A percentile compares a stretch with the other conserved stretches of the same genome.
phyloP scores from a whole-genome alignment of 345 rosid genomes.

The Rhodamnia argentea region DNA sequence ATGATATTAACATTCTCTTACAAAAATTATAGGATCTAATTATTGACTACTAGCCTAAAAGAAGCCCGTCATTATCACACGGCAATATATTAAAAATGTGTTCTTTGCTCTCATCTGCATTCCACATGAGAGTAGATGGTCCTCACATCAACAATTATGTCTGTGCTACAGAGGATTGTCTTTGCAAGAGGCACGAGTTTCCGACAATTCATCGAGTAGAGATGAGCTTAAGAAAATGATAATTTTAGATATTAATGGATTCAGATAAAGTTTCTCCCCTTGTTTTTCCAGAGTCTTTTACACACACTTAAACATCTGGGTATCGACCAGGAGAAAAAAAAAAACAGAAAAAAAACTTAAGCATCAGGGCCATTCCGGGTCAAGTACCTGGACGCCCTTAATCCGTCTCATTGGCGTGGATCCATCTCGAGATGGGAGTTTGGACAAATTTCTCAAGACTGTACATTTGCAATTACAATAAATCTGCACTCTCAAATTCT shows the following conservation, averaged over 20 bases:
- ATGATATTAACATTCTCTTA: no score
- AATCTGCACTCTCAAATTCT: neutral
- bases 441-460: neutral
- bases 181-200: no score
- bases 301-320: neutral
- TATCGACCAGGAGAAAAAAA: no score
- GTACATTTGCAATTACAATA: neutral
- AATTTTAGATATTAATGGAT: no score
- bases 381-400: neutral
- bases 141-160: no score
- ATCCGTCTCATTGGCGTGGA: neutral
- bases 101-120: neutral
- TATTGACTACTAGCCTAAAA: neutral
- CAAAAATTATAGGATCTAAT: neutral
- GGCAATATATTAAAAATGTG: accelerated
- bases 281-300: neutral
- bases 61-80: neutral
- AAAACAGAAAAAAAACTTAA: no score
- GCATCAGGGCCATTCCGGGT: neutral
- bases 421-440: neutral
- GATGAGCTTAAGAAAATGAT: no score
- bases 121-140: neutral
- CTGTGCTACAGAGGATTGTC: no score
- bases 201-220: no score
- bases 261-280: neutral